Conservation (phyloP, 441 rosid genomes). For the Hura crepitans region DNA sequence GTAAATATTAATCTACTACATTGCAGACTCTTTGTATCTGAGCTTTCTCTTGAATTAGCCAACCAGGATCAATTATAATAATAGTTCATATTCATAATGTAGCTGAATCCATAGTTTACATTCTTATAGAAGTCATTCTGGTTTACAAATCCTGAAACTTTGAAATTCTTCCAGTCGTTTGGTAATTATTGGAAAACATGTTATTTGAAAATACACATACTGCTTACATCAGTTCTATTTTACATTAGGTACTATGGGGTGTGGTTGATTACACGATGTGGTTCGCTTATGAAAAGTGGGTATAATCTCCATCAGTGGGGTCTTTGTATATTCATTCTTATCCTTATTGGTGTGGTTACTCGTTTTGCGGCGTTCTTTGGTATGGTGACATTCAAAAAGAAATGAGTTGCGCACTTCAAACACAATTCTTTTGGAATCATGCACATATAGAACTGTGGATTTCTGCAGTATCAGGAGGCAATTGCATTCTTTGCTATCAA, state of each 20-base stretch:
- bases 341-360: constrained; percentile 43
- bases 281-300: constrained; percentile 50
- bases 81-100: not conserved
- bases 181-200: not conserved
- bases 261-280: constrained; percentile 88
- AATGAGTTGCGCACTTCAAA: constrained; percentile 28
- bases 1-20: not conserved
- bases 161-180: not conserved
- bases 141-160: not conserved
- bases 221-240: not conserved
- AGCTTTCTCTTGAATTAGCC: not conserved
- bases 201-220: not conserved
- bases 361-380: constrained; percentile 60
- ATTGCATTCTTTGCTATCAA: not conserved
- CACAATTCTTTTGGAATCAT: constrained; percentile 9
- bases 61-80: not conserved
- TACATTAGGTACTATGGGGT: constrained; percentile 71
- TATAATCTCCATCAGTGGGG: constrained; percentile 60
- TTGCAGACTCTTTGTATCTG: not conserved
- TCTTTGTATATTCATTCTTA: constrained; percentile 50
- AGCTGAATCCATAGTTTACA: not conserved
- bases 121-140: not conserved
- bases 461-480: not conserved
- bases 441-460: not conserved
- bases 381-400: constrained; percentile 69